phyloP scores from a whole-genome alignment of 805 yeast species.

The Spathaspora arborariae region DNA sequence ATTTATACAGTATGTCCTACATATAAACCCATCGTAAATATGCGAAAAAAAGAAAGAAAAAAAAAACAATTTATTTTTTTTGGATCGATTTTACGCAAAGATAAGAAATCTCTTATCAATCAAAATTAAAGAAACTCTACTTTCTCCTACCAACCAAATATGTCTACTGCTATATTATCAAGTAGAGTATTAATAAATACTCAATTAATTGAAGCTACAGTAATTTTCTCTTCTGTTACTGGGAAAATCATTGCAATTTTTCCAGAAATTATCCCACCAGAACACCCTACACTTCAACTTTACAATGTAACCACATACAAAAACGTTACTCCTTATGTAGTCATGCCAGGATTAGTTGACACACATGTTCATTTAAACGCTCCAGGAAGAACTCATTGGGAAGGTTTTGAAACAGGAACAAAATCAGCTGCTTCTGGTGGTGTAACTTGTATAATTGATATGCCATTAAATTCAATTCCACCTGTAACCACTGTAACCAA shows the following conservation, averaged over 20 bases:
- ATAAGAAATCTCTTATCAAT: neutral
- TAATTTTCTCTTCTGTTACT: slow-evolving; percentile 50
- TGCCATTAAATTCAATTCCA: slow-evolving; percentile 95
- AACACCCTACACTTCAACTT: slow-evolving; percentile 36
- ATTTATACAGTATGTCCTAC: too few relatives aligned
- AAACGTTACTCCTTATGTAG: slow-evolving; percentile 57
- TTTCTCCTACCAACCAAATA: slow-evolving; percentile 12
- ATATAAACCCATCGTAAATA: too few relatives aligned
- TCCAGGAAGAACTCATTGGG: slow-evolving; percentile 99
- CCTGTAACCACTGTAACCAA: slow-evolving; percentile 86
- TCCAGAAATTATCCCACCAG: slow-evolving; percentile 23
- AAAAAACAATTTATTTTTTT: neutral
- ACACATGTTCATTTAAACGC: slow-evolving; percentile 94
- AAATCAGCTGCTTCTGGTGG: slow-evolving; percentile 95
- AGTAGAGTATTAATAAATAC: slow-evolving; percentile 50
- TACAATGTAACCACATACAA: slow-evolving; percentile 47
- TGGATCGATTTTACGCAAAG: too few relatives aligned
- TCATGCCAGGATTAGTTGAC: slow-evolving; percentile 90
- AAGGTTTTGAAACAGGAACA: slow-evolving; percentile 96
- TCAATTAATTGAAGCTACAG: slow-evolving; percentile 53
- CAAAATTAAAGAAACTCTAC: neutral
- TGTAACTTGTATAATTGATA: slow-evolving; percentile 90
- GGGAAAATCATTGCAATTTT: slow-evolving; percentile 57
- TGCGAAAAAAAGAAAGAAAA: too few relatives aligned
- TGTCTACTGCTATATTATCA: slow-evolving; percentile 66